These are phyloP conservation scores for Diaporthe sp. DNA, from an alignment of 2,329 filamentous ascomycete genomes.

Conservation along the genomic window DNA sequence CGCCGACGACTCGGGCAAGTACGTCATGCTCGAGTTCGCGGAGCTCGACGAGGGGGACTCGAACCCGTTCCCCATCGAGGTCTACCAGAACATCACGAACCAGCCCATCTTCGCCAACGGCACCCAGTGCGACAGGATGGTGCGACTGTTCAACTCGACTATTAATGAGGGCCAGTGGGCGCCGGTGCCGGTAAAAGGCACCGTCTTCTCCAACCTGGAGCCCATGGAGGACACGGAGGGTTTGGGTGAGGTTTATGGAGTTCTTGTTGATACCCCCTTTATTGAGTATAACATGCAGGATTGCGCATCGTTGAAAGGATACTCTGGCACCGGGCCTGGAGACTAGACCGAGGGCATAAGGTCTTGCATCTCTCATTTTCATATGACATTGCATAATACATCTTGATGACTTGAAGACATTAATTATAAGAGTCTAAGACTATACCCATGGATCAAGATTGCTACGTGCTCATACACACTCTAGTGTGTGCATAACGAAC, in stretches of 20 bases:
- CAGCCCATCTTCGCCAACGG: constrained; percentile 68
- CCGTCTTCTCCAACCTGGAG: constrained; percentile 45
- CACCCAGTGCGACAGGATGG: constrained; percentile 55
- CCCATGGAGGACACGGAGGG: constrained; percentile 43
- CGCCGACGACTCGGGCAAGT: constrained; percentile 45
- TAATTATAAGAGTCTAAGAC: no score
- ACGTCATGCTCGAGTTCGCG: constrained; percentile 49
- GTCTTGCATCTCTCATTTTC: constrained; percentile 1
- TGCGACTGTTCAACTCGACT: constrained; percentile 51
- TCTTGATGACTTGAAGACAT: background rate
- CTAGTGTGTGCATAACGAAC: background rate
- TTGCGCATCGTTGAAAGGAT: constrained; percentile 49
- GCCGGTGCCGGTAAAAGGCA: constrained; percentile 47
- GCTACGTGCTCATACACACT: background rate
- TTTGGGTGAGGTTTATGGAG: constrained; percentile 47
- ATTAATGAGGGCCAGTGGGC: constrained; percentile 46
- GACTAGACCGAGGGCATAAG: constrained; percentile 31
- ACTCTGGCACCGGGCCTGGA: constrained; percentile 42
- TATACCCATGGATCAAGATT: background rate
- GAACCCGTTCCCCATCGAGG: constrained; percentile 55
- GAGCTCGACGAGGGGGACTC: constrained; percentile 31
- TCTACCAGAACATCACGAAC: constrained; percentile 67
- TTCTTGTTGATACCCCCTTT: constrained; percentile 52
- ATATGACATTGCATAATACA: background rate
- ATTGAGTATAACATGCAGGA: constrained; percentile 52